Conservation (phyloP, 345 rosid genomes). For the Linum usitatissimum region DNA sequence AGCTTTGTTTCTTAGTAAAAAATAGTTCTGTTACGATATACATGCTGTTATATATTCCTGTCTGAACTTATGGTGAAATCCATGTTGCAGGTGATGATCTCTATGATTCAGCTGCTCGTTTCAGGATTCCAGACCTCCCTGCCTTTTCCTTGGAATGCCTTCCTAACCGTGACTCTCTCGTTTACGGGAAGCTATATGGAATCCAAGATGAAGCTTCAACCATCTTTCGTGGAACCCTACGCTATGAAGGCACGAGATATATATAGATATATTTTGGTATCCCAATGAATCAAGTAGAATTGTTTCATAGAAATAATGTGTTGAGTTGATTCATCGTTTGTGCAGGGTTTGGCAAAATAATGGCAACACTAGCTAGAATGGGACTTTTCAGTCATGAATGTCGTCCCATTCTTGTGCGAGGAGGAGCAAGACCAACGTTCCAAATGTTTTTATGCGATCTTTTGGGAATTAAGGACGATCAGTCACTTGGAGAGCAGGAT, state of each 20-base stretch:
- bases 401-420: constrained; percentile 33
- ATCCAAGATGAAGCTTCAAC: constrained; percentile 70
- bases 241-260: constrained; percentile 66
- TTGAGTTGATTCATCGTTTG: background rate
- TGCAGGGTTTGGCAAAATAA: constrained; percentile 63
- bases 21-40: too few species aligned
- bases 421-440: constrained; percentile 32
- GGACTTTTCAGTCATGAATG: constrained; percentile 50
- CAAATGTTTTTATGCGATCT: constrained; percentile 42
- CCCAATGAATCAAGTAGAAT: background rate
- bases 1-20: too few species aligned
- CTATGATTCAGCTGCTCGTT: constrained; percentile 56
- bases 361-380: constrained; percentile 66
- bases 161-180: constrained; percentile 77
- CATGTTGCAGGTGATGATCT: constrained; percentile 49
- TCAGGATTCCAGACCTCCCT: constrained; percentile 67
- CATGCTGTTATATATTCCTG: background rate
- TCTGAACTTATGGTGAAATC: constrained; percentile 2
- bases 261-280: background rate
- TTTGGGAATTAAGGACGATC: constrained; percentile 25
- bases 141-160: constrained; percentile 92
- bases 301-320: background rate
- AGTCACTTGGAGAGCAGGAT: constrained; percentile 37
- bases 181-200: constrained; percentile 66
- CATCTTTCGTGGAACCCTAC: constrained; percentile 82